Base-by-base conservation (phyloP, 495 filamentous ascomycete species). In the Talaromyces trachyspermus region DNA sequence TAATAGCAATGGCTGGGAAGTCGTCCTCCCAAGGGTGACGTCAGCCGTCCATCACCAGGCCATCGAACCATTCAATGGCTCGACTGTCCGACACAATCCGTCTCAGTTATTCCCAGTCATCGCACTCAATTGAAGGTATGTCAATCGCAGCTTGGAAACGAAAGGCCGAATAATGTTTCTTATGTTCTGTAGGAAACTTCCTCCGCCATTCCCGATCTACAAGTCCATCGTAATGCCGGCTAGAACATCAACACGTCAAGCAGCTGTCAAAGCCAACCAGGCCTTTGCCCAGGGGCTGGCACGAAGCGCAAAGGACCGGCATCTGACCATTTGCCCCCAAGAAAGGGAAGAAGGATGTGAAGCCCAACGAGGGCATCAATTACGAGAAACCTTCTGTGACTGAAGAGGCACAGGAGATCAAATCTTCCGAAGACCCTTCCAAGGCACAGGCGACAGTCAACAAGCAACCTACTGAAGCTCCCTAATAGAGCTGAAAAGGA, bases 251-350 rank as follows among this genome's bases (percentile, higher is more conserved):
- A 57, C 64, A 10, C 68, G 70, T 19, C 61, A 65, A 30, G 70
- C 70, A 9, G 68, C 70, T 15, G 60, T 62, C 41, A 73, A 71
- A 47, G 70, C 70, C 5, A 73, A 73, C 40, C 61, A 71, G 46
- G 68, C 68, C 20, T 69, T 73, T 20, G 40, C 61, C 14, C 48
- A 49, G 14, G 47, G 57, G 50, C 56, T 18, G 61, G 59, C 18
- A 45, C 54, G 4, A 73, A 73, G 39, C 70, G 68, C 22, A 71
- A 69, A 42, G 60, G 51, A 18, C 37, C 49, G 5, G 27, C 49
- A 0, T 48, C 61, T 19, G 64, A 62, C 5, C 54, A 48, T 0
- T 54, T 59, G 0, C 46, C 54, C 24, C 53, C 61, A 71, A 68
- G 33, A 62, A 59, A 44, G 59, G 60, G 17, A 67, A 67, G 40